A percentile compares a stretch with the other conserved stretches of the same genome.
Evolutionary conservation across 176 grass and related monocot species (phyloP).

Genomic region (Themeda triandra): DNA sequence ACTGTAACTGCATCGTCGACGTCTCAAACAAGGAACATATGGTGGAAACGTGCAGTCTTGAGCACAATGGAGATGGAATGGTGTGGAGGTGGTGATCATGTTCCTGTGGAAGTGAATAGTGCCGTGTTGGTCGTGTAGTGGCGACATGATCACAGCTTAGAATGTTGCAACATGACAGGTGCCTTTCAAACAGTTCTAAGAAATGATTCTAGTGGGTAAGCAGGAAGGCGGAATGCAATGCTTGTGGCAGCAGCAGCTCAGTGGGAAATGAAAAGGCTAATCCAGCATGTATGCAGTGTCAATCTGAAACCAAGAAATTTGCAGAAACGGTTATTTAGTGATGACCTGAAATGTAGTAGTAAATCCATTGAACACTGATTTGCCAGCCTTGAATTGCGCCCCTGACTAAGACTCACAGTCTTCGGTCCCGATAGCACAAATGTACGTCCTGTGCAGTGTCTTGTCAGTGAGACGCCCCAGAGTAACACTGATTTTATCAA

Average conservation of each 20-base stretch:
- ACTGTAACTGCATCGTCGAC: neutral
- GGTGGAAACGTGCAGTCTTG: neutral
- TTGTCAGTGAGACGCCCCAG: conserved; percentile 15
- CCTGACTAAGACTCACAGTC: neutral
- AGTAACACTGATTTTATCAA: neutral
- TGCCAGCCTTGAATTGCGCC: neutral
- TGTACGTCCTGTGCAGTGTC: neutral
- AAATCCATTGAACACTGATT: neutral
- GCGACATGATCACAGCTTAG: neutral
- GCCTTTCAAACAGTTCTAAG: neutral
- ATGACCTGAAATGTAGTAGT: neutral
- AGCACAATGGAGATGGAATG: neutral
- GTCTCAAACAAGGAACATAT: neutral
- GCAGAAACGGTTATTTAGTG: neutral
- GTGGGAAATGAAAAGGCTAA: neutral
- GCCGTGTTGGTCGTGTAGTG: neutral
- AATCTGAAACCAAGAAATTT: neutral
- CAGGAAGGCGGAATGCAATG: neutral
- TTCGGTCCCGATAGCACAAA: neutral
- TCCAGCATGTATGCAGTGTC: neutral
- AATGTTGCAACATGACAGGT: neutral
- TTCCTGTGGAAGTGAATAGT: neutral
- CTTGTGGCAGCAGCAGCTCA: neutral
- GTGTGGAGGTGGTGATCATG: neutral
- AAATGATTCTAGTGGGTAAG: neutral